Evolutionary conservation across 2,329 filamentous ascomycete genomes (phyloP), one percentile per base, ranked within the genome.

Genomic region (Leptographium galeiforme): DNA sequence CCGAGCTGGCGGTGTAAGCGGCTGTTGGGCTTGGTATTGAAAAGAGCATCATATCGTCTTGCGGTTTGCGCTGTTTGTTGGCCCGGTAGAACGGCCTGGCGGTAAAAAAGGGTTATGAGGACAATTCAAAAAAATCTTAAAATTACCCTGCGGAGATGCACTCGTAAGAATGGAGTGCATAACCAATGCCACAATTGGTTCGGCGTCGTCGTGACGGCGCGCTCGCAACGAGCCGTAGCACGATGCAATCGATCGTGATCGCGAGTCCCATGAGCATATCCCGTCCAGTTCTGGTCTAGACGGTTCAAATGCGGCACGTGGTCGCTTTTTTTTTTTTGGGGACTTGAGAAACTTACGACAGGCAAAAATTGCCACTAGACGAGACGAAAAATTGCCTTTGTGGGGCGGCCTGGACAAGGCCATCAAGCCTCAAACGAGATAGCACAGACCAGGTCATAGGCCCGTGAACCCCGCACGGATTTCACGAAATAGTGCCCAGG

Each of bases 1-100:
- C 85, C 69, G 79, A 85, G 75, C 78, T 95, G 67, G 79, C 78
- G 65, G 73, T 72, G 57, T 71, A 77, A 61, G 44, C 18, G 44
- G 25, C 10, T 19, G 39, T 30, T 14, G 10, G 7, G 14, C 19
- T 72, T 73, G 66, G 50, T 53, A 54, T 58, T 56, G 48, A 51
- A 51, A 40, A 25, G 18, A 45, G 38, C 47, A 30, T 18, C 34
- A 33, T 53, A 25, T 32, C 48, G 30, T 53, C 25, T 53, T 46
- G 33, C 34, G 38, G 34, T 53, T 38, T 47, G 33, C 38, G 11
- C 16, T 47, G 25, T 45, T 32, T 53, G 8, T 13, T 48, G 33
- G 39, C 39, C 32, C 11, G 47, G 45, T 48, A 45, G 19, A 48
- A 32, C 11, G 45, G 45, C 33, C 32, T 48, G 45, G 32, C 36